phyloP scores from a whole-genome alignment of 2,329 filamentous ascomycete genomes.

The Colletotrichum karsti region DNA sequence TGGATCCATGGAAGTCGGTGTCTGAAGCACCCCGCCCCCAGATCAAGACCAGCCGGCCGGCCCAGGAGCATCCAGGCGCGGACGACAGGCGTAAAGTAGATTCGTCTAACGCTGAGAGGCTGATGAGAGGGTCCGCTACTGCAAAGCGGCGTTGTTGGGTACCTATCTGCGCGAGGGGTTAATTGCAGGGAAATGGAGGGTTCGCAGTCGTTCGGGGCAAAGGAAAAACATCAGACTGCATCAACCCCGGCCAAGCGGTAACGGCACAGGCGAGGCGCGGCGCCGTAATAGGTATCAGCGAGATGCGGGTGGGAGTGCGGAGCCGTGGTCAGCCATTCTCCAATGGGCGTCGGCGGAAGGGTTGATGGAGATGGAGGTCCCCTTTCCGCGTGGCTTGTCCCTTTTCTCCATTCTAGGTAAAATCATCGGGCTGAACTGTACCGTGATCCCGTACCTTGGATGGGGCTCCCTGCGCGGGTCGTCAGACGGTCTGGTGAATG shows the following conservation, averaged over 20 bases:
- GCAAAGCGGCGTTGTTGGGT: neutral
- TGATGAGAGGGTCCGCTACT: neutral
- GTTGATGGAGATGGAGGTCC: slow-evolving; percentile 9
- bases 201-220: slow-evolving; percentile 29
- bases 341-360: slow-evolving; percentile 7
- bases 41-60: slow-evolving; percentile 13
- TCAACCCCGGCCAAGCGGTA: slow-evolving; percentile 29
- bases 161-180: slow-evolving; percentile 8
- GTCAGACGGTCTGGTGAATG: neutral
- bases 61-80: slow-evolving; percentile 25
- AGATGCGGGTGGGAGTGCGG: slow-evolving; percentile 18
- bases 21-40: slow-evolving; percentile 2
- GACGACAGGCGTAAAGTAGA: neutral
- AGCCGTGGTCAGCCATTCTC: neutral
- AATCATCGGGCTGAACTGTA: slow-evolving; percentile 24
- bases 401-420: slow-evolving; percentile 18
- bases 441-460: slow-evolving; percentile 17
- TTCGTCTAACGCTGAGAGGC: neutral
- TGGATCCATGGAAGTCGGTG: neutral
- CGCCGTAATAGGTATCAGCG: slow-evolving; percentile 5
- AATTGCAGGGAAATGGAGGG: slow-evolving; percentile 19
- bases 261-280: neutral
- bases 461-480: neutral
- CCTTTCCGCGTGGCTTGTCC: slow-evolving; percentile 22
- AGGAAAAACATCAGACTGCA: slow-evolving; percentile 19